Percentiles rank a stretch among this genome's conserved stretches.
phyloP scores from a whole-genome alignment of 352 stramenopile species.

The Plasmopara halstedii region DNA sequence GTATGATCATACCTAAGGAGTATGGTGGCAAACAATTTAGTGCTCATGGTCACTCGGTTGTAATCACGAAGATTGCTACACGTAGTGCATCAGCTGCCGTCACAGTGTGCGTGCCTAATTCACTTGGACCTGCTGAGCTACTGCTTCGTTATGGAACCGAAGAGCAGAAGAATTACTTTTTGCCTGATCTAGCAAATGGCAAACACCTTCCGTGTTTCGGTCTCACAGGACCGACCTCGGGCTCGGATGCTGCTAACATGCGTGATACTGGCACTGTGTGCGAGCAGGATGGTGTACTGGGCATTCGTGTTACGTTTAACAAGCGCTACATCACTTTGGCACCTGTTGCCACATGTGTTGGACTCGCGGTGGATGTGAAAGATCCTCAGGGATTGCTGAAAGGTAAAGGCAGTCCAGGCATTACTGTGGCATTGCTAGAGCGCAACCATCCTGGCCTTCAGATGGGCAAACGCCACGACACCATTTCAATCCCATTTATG shows the following conservation, averaged over 20 bases:
- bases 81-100: constrained; percentile 87
- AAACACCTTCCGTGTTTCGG: constrained; percentile 97
- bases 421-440: constrained; percentile 95
- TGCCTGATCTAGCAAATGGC: constrained; percentile 89
- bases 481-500: constrained; percentile 95
- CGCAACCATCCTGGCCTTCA: constrained; percentile 90
- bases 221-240: constrained; percentile 91
- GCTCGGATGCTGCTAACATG: constrained; percentile 93
- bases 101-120: constrained; percentile 97
- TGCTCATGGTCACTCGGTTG: constrained; percentile 85
- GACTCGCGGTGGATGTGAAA: constrained; percentile 94
- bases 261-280: constrained; percentile 92
- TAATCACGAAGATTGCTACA: constrained; percentile 92
- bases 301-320: constrained; percentile 94
- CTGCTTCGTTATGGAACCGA: constrained; percentile 94
- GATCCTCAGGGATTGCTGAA: constrained; percentile 94
- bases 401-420: constrained; percentile 89
- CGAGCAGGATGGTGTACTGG: constrained; percentile 91
- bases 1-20: constrained; percentile 98
- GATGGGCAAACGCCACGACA: constrained; percentile 95
- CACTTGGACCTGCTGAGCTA: constrained; percentile 93
- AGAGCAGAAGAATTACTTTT: constrained; percentile 95
- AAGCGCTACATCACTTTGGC: constrained; percentile 99
- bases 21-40: constrained; percentile 89
- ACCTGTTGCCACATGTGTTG: constrained; percentile 94